Evolutionary conservation across 73 alveolate species (phyloP), one percentile per base, ranked within the genome.

Genomic region (Paramecium biaurelia): DNA sequence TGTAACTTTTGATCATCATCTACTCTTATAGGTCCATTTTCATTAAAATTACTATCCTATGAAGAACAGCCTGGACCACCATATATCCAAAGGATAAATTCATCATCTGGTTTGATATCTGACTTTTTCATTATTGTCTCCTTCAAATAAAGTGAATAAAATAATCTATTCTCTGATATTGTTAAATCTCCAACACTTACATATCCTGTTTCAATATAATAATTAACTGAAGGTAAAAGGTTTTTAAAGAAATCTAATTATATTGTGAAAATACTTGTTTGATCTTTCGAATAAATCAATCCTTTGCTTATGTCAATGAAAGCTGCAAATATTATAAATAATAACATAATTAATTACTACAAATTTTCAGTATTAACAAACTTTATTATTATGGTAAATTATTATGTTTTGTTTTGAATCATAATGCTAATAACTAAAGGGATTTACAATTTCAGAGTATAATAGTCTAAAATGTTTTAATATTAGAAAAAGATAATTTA

Each of bases 11-110:
- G 95, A 70, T 89, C 79, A 72, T 38, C 76, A 21, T 38, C 53
- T n/a, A 89, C 57, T 14, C 59, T 67, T 76, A 84, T 92, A 6
- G 99, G 99, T 4, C 99, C 99, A 79, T 96, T 92, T 93, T 97
- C 98, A 68, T 45, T 49, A 47, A 93, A 94, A 93, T 94, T 86
- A 10, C 97, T 99, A 74, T 94, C 93, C 49, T 94, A 53, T 4
- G 98, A 89, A 6, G 99, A 95, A 86, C 99, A 97, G 6, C 99
- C 99, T 6, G 99, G 99, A 24, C 99, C 99, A 43, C 99, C 99
- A 70, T 95, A 94, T 76, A 97, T 93, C 99, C 99, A 97, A 24
- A 97, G 20, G 8, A 97, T 92, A 28, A 97, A 87, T 35, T 76
- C 70, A 70, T 89, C 94, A 15, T 79, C 90, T 26, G 47, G 26